Evolutionary conservation across 179 eudicot species (phyloP), one percentile per base, ranked within the genome.

Genomic region (Pouteria campechiana): DNA sequence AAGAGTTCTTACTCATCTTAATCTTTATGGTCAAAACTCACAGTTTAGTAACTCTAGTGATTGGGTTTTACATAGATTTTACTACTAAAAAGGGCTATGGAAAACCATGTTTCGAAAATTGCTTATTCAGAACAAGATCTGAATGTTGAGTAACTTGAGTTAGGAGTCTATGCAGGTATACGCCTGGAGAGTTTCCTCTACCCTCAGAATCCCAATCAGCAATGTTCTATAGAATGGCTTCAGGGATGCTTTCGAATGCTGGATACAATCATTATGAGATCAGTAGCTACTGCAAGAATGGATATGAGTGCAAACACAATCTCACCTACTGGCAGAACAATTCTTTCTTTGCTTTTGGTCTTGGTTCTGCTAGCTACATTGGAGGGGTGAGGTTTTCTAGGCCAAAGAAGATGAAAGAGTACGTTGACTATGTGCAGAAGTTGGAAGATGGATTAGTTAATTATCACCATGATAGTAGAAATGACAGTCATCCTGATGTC

Each of bases 161-260:
- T 33, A 47, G 29, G 33, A 31, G 0, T 41, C 25, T 56, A 56
- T 54, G 25, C 84, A 89, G 97, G 78, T 89, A 89, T 60, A 69
- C 70, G 32, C 84, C 97, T 18, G 97, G 97, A 32, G 95, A 81
- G 70, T 79, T 74, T 27, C 97, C 95, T 27, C 57, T 89, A 51
- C 95, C 97, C 12, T 75, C 93, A 2, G 97, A 89, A 52, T 60
- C 54, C 39, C 83, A 67, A 52, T 76, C 95, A 2, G 93, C 97
- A 4, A 83, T 81, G 19, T 70, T 85, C 55, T 89, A 89, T 30
- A 74, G 58, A 64, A 78, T 69, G 79, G 95, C 97, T 58, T 89
- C 97, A 19, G 73, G 52, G 53, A 50, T 65, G 63, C 87, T 89
- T 5, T 38, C 69, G 14, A 48, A 60, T 14, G 89, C 87, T 2